These are phyloP conservation scores for Castanea sativa DNA, from an alignment of 306 rosid species.

Conservation along the genomic window DNA sequence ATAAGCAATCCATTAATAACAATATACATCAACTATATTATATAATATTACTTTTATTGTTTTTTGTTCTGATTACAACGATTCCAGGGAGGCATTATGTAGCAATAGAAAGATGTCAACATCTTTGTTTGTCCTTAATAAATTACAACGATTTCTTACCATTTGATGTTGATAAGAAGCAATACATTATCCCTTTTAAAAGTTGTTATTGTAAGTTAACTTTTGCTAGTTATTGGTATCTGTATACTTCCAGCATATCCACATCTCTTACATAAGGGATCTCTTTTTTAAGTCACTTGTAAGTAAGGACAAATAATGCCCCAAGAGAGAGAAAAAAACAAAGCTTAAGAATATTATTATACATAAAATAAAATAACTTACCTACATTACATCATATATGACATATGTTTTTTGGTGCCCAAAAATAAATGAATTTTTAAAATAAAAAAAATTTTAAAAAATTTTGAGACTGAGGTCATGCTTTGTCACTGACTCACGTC, in stretches of 20 bases:
- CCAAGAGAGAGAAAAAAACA: neutral
- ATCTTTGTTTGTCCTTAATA: neutral
- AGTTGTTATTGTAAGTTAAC: neutral
- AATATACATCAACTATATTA: too few relatives aligned
- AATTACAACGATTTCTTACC: constrained; percentile 2
- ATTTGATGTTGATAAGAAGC: neutral
- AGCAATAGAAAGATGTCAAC: neutral
- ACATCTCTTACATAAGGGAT: constrained; percentile 8
- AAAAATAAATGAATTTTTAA: too few relatives aligned
- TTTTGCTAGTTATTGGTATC: neutral
- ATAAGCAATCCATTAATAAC: neutral
- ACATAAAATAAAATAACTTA: neutral
- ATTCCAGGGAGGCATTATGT: neutral
- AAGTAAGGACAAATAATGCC: constrained; percentile 22
- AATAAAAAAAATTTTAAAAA: too few relatives aligned
- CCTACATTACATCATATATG: neutral
- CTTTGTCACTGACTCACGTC: constrained; percentile 66
- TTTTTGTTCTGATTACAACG: too few relatives aligned
- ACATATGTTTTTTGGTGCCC: neutral
- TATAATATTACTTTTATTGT: too few relatives aligned
- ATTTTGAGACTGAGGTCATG: constrained; percentile 62
- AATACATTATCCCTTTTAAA: neutral
- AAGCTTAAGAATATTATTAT: neutral
- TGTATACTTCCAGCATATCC: constrained; percentile 6
- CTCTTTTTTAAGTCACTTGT: constrained; percentile 31